phyloP scores from a whole-genome alignment of 768 basidiomycete species.

The Gelatoporia subvermispora region DNA sequence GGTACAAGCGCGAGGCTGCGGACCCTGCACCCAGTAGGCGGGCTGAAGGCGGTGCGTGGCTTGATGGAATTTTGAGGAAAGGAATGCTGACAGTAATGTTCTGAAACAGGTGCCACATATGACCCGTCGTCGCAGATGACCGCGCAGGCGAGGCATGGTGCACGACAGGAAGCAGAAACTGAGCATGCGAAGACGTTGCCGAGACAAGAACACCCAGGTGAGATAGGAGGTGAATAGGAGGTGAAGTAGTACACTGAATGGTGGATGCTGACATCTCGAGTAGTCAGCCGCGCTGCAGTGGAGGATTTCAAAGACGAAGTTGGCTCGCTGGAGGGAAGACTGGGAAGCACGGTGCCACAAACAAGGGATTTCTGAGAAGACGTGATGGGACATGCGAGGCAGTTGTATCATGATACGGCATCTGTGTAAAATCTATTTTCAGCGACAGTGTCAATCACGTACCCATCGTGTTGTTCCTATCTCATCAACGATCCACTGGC shows the following conservation, averaged over 20 bases:
- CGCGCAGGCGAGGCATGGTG: conserved; percentile 1
- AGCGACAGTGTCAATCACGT: background rate
- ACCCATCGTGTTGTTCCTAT: background rate
- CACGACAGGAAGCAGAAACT: background rate
- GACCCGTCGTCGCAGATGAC: conserved; percentile 5
- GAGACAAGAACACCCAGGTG: background rate
- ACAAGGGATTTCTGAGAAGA: background rate
- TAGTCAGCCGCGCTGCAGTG: background rate
- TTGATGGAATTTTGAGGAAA: background rate
- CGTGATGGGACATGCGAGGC: background rate
- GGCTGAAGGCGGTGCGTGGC: conserved; percentile 1
- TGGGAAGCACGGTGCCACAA: background rate
- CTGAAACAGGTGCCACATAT: background rate
- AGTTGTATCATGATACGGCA: background rate
- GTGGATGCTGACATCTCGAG: background rate
- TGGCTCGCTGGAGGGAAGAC: background rate
- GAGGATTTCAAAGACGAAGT: conserved; percentile 4
- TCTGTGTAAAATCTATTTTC: no score
- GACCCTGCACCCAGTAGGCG: background rate
- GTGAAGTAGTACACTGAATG: background rate
- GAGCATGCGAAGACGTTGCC: conserved; percentile 4
- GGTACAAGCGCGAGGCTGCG: background rate
- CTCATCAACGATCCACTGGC: background rate
- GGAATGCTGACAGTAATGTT: background rate
- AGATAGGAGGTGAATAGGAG: background rate